These are phyloP conservation scores for Limonium bicolor DNA, from an alignment of 148 eudicot genomes.

Conservation along the genomic window DNA sequence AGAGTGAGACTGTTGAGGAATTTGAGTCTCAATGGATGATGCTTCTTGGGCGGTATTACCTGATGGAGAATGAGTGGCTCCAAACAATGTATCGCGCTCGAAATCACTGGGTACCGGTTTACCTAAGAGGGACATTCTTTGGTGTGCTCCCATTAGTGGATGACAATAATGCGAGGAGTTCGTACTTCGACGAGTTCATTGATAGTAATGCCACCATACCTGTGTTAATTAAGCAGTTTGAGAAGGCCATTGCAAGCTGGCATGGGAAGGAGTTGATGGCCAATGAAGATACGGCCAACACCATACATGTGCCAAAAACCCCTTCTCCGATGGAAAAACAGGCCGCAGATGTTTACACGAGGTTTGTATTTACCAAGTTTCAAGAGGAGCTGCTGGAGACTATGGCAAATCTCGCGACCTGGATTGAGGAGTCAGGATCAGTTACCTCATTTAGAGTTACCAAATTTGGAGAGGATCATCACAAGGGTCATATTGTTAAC, in stretches of 20 bases:
- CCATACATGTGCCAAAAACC: constrained; percentile 21
- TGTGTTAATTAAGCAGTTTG: constrained; percentile 20
- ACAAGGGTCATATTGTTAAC: constrained; percentile 20
- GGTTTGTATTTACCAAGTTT: constrained; percentile 23
- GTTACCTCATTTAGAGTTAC: constrained; percentile 17
- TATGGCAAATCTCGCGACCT: constrained; percentile 21
- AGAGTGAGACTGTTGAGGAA: constrained; percentile 21
- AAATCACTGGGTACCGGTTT: constrained; percentile 32
- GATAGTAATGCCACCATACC: constrained; percentile 17
- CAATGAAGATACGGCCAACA: constrained; percentile 18
- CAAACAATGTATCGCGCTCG: constrained; percentile 25
- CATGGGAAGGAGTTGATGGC: constrained; percentile 24
- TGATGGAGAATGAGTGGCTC: constrained; percentile 28
- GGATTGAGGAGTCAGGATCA: constrained; percentile 19
- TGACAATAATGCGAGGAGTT: constrained; percentile 9
- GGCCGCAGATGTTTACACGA: constrained; percentile 23
- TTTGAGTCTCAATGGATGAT: constrained; percentile 26
- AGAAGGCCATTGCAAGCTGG: constrained; percentile 23
- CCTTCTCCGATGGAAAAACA: constrained; percentile 44
- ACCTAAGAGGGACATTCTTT: constrained; percentile 22
- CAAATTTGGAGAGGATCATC: constrained; percentile 28
- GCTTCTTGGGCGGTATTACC: constrained; percentile 19
- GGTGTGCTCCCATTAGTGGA: constrained; percentile 17
- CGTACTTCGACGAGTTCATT: constrained; percentile 22
- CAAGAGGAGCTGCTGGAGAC: constrained; percentile 34